Percentiles rank a stretch among this genome's conserved stretches.
Evolutionary conservation across 2,329 filamentous ascomycete genomes (phyloP).

Genomic region (Capronia epimyces): DNA sequence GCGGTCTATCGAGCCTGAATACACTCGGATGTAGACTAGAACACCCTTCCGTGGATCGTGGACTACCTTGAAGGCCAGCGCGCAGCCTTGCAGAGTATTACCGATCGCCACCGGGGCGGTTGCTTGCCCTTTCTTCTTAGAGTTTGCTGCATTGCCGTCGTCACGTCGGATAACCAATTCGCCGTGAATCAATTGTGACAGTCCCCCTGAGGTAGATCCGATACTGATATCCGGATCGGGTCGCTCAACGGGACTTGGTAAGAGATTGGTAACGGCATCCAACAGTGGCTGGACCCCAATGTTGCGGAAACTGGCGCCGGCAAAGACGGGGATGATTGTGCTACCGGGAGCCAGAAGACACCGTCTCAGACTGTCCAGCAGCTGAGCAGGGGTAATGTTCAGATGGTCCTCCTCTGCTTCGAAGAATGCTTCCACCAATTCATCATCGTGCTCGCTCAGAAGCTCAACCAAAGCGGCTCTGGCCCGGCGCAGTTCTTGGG

Average conservation of each 20-base stretch:
- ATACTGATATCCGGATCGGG: conserved; percentile 73
- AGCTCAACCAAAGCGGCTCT: conserved; percentile 73
- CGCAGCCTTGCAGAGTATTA: conserved; percentile 63
- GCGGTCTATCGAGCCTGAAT: conserved; percentile 71
- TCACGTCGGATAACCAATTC: conserved; percentile 38
- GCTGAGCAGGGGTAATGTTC: conserved; percentile 58
- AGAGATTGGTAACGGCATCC: conserved; percentile 79
- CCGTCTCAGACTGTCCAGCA: conserved; percentile 68
- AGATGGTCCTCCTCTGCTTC: conserved; percentile 68
- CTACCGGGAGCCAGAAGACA: conserved; percentile 65
- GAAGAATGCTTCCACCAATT: conserved; percentile 77
- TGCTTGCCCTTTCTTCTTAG: conserved; percentile 39
- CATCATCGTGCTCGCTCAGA: conserved; percentile 82
- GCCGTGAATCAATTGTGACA: conserved; percentile 47
- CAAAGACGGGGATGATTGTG: conserved; percentile 76
- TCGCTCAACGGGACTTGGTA: conserved; percentile 75
- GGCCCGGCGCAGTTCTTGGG: conserved; percentile 66
- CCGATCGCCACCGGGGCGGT: conserved; percentile 36
- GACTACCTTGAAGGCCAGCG: conserved; percentile 85
- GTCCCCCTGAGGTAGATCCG: conserved; percentile 51
- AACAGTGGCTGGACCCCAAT: conserved; percentile 89
- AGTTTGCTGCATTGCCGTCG: conserved; percentile 29
- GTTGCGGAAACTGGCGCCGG: conserved; percentile 87
- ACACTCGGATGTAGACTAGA: conserved; percentile 86
- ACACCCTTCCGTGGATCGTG: conserved; percentile 80